Evolutionary conservation across 2,329 filamentous ascomycete genomes (phyloP).

Genomic region (Aureobasidium sp.): DNA sequence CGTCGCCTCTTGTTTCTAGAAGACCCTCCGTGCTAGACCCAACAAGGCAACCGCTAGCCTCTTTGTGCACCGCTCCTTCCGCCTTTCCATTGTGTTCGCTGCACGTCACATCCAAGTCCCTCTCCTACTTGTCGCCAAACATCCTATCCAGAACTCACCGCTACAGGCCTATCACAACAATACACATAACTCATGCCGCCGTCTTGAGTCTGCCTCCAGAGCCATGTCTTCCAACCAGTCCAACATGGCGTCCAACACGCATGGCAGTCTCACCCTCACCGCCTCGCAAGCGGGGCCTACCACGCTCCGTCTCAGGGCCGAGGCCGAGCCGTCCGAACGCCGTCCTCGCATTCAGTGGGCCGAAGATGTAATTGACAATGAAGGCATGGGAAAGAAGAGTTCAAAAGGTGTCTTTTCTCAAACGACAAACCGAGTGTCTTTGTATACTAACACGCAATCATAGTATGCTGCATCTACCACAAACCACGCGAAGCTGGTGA

Average conservation of each 20-base stretch:
- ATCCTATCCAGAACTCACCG: neutral
- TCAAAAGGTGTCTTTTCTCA: constrained; percentile 64
- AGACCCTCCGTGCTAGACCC: constrained; percentile 1
- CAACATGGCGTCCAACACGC: constrained; percentile 15
- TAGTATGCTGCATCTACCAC: constrained; percentile 99
- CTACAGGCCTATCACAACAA: neutral
- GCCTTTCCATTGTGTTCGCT: constrained; percentile 12
- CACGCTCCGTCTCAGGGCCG: constrained; percentile 36
- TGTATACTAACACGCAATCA: neutral
- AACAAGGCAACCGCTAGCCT: neutral
- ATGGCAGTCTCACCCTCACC: constrained; percentile 29
- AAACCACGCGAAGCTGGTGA: constrained; percentile 74
- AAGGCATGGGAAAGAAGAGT: constrained; percentile 86
- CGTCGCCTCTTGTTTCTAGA: neutral
- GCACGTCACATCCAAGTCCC: constrained; percentile 5
- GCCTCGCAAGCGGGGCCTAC: constrained; percentile 23
- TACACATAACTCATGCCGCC: neutral
- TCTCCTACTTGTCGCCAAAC: neutral
- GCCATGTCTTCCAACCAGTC: constrained; percentile 14
- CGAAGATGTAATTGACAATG: constrained; percentile 89
- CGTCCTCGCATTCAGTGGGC: constrained; percentile 76
- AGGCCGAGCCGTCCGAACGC: constrained; percentile 31
- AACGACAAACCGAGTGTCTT: neutral
- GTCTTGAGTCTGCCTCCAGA: neutral
- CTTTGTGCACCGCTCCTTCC: neutral